Percentiles rank a stretch among this genome's conserved stretches.
phyloP scores from a whole-genome alignment of 805 yeast species.

The Jamesozyma piceae region DNA sequence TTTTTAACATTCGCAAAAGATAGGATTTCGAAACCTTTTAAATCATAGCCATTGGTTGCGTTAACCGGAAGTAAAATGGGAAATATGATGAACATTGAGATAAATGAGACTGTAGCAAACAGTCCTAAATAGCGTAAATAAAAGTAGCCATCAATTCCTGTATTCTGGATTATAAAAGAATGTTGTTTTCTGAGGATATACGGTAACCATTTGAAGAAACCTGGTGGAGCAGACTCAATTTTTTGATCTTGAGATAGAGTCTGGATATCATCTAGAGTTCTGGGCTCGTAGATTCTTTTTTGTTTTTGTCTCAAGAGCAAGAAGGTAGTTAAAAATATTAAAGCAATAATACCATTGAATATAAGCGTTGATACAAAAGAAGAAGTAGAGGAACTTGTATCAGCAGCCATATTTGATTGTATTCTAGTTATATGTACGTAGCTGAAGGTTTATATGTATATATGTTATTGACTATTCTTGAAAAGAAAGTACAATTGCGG shows the following conservation, averaged over 20 bases:
- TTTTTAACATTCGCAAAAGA: constrained; percentile 54
- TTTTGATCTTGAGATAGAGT: constrained; percentile 36
- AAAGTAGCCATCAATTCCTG: constrained; percentile 71
- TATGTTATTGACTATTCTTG: no score
- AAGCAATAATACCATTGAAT: constrained; percentile 51
- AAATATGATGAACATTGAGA: constrained; percentile 49
- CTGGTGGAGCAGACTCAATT: constrained; percentile 58
- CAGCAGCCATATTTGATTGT: constrained; percentile 28
- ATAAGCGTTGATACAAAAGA: constrained; percentile 69
- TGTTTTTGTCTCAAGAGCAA: constrained; percentile 53
- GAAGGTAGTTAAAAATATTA: constrained; percentile 52
- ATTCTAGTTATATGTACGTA: not conserved
- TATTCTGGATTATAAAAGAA: constrained; percentile 53
- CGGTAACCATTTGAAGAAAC: constrained; percentile 52
- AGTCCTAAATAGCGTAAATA: constrained; percentile 56
- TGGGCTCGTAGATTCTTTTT: constrained; percentile 73
- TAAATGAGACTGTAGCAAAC: constrained; percentile 41
- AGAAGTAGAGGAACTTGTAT: constrained; percentile 49
- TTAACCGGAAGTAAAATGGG: constrained; percentile 67
- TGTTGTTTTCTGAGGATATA: constrained; percentile 47
- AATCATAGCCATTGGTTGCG: constrained; percentile 54
- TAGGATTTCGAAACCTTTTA: constrained; percentile 53
- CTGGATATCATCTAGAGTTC: constrained; percentile 38
- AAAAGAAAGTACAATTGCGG: no score
- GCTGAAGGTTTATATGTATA: not conserved